phyloP scores from a whole-genome alignment of 306 rosid species.

The Coriaria nepalensis region DNA sequence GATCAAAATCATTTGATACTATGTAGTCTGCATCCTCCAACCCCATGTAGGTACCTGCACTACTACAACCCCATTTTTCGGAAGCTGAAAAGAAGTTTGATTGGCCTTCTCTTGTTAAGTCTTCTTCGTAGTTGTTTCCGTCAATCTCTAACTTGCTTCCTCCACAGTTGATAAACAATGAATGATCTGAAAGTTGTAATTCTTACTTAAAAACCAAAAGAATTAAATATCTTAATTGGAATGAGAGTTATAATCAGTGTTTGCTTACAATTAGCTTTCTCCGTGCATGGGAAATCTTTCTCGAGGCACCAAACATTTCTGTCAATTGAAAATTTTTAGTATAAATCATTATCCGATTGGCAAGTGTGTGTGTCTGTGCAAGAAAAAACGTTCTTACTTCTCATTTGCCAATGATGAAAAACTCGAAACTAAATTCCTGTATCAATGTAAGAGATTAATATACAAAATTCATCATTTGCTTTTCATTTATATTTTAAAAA shows the following conservation, averaged over 20 bases:
- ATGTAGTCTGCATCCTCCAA: background rate
- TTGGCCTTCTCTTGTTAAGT: conserved; percentile 16
- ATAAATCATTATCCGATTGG: background rate
- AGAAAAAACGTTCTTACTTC: conserved; percentile 24
- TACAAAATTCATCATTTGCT: too few relatives aligned
- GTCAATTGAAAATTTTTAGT: conserved; percentile 9
- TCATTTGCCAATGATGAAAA: conserved; percentile 23
- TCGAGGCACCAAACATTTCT: conserved; percentile 43
- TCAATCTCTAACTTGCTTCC: conserved; percentile 16
- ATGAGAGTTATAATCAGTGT: conserved; percentile 1
- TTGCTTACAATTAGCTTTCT: conserved; percentile 37
- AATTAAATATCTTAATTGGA: background rate
- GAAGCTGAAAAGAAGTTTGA: conserved; percentile 20
- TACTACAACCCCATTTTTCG: conserved; percentile 58
- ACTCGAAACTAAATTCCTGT: conserved; percentile 67
- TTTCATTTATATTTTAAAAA: too few relatives aligned
- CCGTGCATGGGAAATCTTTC: conserved; percentile 49
- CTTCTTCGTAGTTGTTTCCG: conserved; percentile 33
- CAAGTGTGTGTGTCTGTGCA: background rate
- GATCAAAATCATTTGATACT: conserved; percentile 15
- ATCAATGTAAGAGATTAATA: background rate
- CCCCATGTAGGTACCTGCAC: conserved; percentile 33
- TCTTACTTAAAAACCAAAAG: background rate
- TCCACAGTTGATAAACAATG: conserved; percentile 60
- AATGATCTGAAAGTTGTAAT: conserved; percentile 29